Conservation (phyloP, 148 eudicot species). For the Vaccinium corymbosum region DNA sequence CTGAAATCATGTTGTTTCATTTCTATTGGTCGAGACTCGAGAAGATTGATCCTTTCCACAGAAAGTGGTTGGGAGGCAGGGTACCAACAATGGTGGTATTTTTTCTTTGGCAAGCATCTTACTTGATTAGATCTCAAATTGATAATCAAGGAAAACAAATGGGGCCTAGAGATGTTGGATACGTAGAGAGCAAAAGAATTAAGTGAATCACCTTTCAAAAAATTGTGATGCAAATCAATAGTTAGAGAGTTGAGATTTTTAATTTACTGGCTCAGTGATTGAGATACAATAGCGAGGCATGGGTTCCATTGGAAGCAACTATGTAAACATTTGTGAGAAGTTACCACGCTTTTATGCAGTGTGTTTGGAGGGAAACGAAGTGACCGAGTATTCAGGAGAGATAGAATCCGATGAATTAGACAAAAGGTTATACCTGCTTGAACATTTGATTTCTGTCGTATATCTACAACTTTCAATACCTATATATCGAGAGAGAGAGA, state of each 20-base stretch:
- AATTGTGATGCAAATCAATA: background rate
- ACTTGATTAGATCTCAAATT: background rate
- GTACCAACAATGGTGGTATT: background rate
- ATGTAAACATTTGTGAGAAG: background rate
- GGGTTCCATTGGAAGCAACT: background rate
- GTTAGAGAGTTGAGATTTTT: background rate
- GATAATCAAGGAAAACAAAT: background rate
- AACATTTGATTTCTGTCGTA: background rate
- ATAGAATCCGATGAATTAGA: background rate
- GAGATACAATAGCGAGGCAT: background rate
- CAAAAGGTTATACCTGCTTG: background rate
- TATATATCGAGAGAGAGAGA: too few relatives aligned
- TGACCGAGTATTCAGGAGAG: background rate
- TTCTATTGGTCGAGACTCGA: background rate
- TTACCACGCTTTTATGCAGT: background rate
- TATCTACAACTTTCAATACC: background rate
- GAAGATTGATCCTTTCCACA: background rate
- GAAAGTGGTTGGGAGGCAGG: background rate
- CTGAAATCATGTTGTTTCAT: background rate
- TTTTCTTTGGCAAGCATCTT: background rate
- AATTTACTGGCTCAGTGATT: background rate
- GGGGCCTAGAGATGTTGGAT: background rate
- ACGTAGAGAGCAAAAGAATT: background rate
- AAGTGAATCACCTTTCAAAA: background rate
- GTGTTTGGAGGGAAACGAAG: background rate